These are phyloP conservation scores for Hypoxylon sp. DNA, from an alignment of 2,329 filamentous ascomycete species.

Conservation along the genomic window DNA sequence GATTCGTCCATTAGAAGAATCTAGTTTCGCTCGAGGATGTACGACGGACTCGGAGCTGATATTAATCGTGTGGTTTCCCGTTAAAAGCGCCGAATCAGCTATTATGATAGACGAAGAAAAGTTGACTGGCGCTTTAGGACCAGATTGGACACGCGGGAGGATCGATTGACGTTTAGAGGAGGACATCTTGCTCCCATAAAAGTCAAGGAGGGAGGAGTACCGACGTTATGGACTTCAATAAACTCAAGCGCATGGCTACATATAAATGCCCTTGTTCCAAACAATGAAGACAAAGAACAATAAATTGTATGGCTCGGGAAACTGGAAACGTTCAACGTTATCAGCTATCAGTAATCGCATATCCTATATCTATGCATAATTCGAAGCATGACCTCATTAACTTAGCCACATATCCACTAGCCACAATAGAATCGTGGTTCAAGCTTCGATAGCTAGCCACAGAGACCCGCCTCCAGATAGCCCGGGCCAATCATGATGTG, in stretches of 20 bases:
- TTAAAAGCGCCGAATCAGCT: conserved; percentile 73
- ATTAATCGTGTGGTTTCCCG: conserved; percentile 82
- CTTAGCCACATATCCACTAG: conserved; percentile 30
- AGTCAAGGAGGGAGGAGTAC: conserved; percentile 3
- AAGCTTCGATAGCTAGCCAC: conserved; percentile 49
- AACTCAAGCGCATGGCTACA: conserved; percentile 37
- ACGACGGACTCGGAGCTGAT: conserved; percentile 84
- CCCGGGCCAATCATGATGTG: conserved; percentile 46
- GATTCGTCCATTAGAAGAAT: conserved; percentile 83
- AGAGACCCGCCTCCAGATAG: conserved; percentile 37
- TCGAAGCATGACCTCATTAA: conserved; percentile 29
- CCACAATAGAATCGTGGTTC: conserved; percentile 41
- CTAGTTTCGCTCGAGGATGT: conserved; percentile 87
- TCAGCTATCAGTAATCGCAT: neutral
- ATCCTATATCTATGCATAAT: conserved; percentile 18
- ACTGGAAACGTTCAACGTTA: conserved; percentile 5
- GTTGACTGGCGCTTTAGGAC: conserved; percentile 73
- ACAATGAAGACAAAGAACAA: neutral
- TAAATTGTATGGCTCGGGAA: neutral
- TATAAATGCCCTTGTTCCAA: conserved; percentile 6
- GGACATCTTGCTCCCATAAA: conserved; percentile 56
- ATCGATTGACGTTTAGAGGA: conserved; percentile 70
- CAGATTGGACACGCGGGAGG: conserved; percentile 67
- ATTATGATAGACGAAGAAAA: conserved; percentile 74
- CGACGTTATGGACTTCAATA: conserved; percentile 2